These are phyloP conservation scores for Clarireedia homoeocarpa DNA, from an alignment of 2,329 filamentous ascomycete genomes.

Conservation along the genomic window DNA sequence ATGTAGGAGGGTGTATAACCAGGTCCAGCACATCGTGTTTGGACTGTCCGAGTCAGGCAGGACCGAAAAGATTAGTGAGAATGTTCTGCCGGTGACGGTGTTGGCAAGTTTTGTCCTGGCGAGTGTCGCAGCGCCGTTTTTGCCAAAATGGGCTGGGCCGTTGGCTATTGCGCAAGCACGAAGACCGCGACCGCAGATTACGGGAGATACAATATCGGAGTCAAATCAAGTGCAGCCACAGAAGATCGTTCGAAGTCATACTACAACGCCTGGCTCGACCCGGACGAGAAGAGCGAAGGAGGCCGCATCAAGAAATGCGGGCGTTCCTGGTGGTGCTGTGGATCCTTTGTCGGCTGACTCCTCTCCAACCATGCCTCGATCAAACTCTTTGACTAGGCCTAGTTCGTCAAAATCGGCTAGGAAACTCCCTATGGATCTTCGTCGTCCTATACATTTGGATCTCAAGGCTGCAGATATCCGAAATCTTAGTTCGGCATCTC, in stretches of 20 bases:
- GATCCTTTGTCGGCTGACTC: slow-evolving; percentile 4
- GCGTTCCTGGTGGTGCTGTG: slow-evolving; percentile 29
- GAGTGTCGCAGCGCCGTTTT: slow-evolving; percentile 64
- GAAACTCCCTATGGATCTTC: slow-evolving; percentile 18
- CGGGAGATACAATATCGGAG: slow-evolving; percentile 54
- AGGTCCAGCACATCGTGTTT: slow-evolving; percentile 82
- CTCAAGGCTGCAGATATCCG: slow-evolving; percentile 44
- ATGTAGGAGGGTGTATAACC: slow-evolving; percentile 78
- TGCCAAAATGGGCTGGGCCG: slow-evolving; percentile 72
- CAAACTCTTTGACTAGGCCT: slow-evolving; percentile 20
- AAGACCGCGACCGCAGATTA: slow-evolving; percentile 51
- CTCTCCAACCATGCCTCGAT: slow-evolving; percentile 19
- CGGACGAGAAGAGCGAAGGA: slow-evolving; percentile 37
- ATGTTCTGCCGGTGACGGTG: slow-evolving; percentile 71
- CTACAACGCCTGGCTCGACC: slow-evolving; percentile 46
- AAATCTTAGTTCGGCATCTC: slow-evolving; percentile 55
- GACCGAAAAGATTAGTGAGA: slow-evolving; percentile 73
- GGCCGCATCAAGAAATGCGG: slow-evolving; percentile 32
- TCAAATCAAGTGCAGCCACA: slow-evolving; percentile 39
- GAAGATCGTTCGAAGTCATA: slow-evolving; percentile 61
- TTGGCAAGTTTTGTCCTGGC: slow-evolving; percentile 74
- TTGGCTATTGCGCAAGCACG: slow-evolving; percentile 75
- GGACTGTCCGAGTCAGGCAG: slow-evolving; percentile 62
- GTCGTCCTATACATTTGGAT: slow-evolving; percentile 25
- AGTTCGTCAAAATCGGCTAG: slow-evolving; percentile 19